Percentiles rank a stretch among this genome's conserved stretches.
phyloP scores from a whole-genome alignment of 2,329 filamentous ascomycete genomes.

The Anisogramma anomala region DNA sequence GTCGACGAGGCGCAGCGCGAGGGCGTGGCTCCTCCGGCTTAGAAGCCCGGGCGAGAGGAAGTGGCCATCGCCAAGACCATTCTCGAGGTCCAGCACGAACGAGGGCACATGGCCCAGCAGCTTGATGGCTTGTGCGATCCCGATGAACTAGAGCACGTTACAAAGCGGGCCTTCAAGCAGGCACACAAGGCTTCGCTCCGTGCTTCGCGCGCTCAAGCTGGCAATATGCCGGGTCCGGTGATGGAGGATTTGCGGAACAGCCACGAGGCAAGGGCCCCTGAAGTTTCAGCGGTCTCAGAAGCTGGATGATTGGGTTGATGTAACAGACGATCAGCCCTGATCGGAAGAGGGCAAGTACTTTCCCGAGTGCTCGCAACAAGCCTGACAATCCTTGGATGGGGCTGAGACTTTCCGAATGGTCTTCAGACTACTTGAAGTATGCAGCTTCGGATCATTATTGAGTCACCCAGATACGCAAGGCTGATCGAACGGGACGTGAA shows the following conservation, averaged over 20 bases:
- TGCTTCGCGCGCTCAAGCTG: not conserved
- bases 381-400: not conserved
- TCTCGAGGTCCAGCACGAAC: not conserved
- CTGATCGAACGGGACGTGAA: no score
- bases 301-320: not conserved
- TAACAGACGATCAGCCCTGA: not conserved
- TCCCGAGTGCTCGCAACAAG: no score
- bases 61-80: not conserved
- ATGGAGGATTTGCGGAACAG: not conserved
- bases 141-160: not conserved
- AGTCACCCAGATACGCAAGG: no score
- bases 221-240: not conserved
- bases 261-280: not conserved
- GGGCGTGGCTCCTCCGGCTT: slow-evolving; percentile 23
- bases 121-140: not conserved
- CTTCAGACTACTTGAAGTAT: no score
- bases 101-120: not conserved
- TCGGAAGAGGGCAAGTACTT: no score
- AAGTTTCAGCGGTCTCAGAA: not conserved
- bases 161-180: no score
- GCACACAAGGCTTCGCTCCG: no score
- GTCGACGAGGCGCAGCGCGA: slow-evolving; percentile 77
- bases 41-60: slow-evolving; percentile 6
- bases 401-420: no score
- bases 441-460: no score